Conservation (phyloP, 2,329 filamentous ascomycete genomes). For the Fusarium annulatum region DNA sequence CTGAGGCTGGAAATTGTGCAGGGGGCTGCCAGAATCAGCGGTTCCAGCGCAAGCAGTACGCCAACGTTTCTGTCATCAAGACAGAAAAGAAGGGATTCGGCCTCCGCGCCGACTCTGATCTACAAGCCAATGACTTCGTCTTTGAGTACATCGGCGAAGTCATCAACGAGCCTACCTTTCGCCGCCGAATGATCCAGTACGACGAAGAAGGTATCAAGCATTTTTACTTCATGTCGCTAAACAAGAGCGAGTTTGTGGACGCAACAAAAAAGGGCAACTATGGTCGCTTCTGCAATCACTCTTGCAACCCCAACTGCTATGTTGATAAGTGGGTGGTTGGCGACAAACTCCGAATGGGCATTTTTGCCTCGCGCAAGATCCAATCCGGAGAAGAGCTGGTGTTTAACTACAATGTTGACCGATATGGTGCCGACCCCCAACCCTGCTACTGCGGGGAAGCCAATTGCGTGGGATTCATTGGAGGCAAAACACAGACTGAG, state of each 20-base stretch:
- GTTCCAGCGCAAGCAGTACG: slow-evolving; percentile 91
- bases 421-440: slow-evolving; percentile 96
- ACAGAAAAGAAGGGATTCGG: slow-evolving; percentile 98
- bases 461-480: slow-evolving; percentile 96
- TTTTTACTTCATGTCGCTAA: slow-evolving; percentile 99
- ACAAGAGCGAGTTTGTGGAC: slow-evolving; percentile 95
- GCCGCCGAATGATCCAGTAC: slow-evolving; percentile 90
- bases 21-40: slow-evolving; percentile 91
- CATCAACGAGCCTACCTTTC: slow-evolving; percentile 91
- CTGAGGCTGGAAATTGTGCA: slow-evolving; percentile 85
- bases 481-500: slow-evolving; percentile 97
- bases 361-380: slow-evolving; percentile 89
- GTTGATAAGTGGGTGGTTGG: slow-evolving; percentile 99
- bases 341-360: slow-evolving; percentile 97
- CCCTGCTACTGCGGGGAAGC: slow-evolving; percentile 95
- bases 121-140: slow-evolving; percentile 89
- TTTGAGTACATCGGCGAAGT: slow-evolving; percentile 99
- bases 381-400: slow-evolving; percentile 92
- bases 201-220: slow-evolving; percentile 97
- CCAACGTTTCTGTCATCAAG: slow-evolving; percentile 92
- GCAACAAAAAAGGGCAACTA: slow-evolving; percentile 97
- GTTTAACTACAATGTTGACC: slow-evolving; percentile 99
- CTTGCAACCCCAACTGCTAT: slow-evolving; percentile 98
- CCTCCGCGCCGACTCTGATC: slow-evolving; percentile 80
- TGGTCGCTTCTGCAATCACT: slow-evolving; percentile 98